Evolutionary conservation across 148 eudicot species (phyloP).

Genomic region (Fallopia convolvulus): DNA sequence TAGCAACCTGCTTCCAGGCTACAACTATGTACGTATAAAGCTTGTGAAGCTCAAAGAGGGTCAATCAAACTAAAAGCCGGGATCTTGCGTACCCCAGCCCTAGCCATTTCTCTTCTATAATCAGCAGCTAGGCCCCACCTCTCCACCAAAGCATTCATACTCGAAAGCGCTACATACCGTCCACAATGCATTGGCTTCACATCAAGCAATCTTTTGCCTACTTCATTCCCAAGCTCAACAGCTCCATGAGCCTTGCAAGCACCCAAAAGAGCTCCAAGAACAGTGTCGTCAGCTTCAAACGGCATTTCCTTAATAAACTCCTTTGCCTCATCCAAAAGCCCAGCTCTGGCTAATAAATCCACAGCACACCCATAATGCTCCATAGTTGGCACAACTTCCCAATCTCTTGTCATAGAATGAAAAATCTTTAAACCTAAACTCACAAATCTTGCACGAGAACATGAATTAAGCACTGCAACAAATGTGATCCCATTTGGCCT

Average conservation of each 20-base stretch:
- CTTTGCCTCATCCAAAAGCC: constrained; percentile 50
- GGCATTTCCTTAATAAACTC: constrained; percentile 47
- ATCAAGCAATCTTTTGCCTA: constrained; percentile 31
- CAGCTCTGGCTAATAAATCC: constrained; percentile 62
- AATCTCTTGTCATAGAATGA: constrained; percentile 33
- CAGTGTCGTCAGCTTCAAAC: constrained; percentile 49
- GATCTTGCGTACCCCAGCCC: constrained; percentile 38
- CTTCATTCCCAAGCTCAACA: constrained; percentile 38
- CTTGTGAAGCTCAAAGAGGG: background rate
- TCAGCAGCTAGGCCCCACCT: constrained; percentile 48
- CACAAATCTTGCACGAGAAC: constrained; percentile 46
- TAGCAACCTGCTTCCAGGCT: no score
- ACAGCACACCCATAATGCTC: constrained; percentile 74
- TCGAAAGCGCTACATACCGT: constrained; percentile 38
- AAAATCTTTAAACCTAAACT: constrained; percentile 47
- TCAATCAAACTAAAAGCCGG: constrained; percentile 37
- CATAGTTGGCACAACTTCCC: constrained; percentile 41
- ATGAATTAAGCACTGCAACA: constrained; percentile 52
- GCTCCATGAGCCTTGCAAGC: constrained; percentile 58
- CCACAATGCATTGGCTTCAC: constrained; percentile 39
- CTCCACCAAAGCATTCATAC: constrained; percentile 45
- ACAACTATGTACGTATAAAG: background rate
- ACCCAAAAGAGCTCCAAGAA: constrained; percentile 55
- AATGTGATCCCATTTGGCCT: constrained; percentile 49
- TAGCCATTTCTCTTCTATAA: constrained; percentile 41